Base-by-base conservation (phyloP, 306 rosid species). In the Trifolium repens region DNA sequence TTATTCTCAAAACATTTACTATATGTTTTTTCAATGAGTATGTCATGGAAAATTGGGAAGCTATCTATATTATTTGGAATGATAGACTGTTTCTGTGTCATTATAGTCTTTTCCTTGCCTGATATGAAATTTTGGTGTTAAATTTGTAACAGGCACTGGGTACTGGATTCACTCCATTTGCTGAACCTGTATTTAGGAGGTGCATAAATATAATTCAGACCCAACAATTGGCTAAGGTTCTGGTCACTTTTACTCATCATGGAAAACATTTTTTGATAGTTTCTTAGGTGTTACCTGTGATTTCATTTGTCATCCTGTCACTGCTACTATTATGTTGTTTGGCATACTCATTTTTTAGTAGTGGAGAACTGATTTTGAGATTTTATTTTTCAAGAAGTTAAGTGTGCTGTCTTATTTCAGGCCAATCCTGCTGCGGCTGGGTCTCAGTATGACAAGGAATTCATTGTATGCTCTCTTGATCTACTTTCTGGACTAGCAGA, bases 401-500 rank as follows among this genome's bases (percentile, higher is more conserved):
- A 60, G 49, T 74, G 77, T 61, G 62, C 64, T 75, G 57, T 84
- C 69, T 80, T 67, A 72, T 87, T 87, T 89, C 94, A 96, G 99
- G 87, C 79, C 58, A 89, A 92, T 89, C 89, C 96, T 75, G 89
- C 57, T 76, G 76, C 96, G 9, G 88, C 93, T 14, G 99, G 97
- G 60, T 90, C 84, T 83, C 97, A 85, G 73, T 96, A 88, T 73
- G 98, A 96, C 85, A 96, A 88, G 85, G 99, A 96, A 80, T 96
- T 96, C 66, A 79, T 92, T 80, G 98, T 96, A 30, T 96, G 99
- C 89, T 91, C 91, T 61, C 96, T 96, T 76, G 99, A 96, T 88
- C 87, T 96, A 72, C 97, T 96, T 68, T 96, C 99, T 69, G 99
- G 99, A 84, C 94, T 96, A 57, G 83, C 96, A 32, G 99, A 96